Evolutionary conservation across 108 stramenopile species (phyloP), one percentile per base, ranked within the genome.

Genomic region (Nannochloropsis gaditana): DNA sequence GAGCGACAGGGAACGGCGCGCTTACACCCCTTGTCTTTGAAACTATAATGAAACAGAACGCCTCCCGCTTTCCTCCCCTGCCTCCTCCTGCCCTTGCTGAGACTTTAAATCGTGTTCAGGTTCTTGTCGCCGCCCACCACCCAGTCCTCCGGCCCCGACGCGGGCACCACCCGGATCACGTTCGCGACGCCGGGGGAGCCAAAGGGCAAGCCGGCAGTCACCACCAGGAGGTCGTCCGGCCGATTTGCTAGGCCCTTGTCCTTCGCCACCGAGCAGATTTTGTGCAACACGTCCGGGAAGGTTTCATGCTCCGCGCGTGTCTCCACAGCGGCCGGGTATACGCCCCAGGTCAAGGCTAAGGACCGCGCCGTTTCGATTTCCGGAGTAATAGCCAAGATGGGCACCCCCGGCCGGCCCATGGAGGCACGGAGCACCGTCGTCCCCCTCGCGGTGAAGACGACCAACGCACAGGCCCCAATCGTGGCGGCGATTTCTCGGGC

Each of bases 301-400:
- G 94, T 93, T 84, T 94, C 93, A 8, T 31, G 41, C 41, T 41
- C 21, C 2, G 80, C 80, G 21, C 80, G 19, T 11, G 80, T 31
- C 21, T 81, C 41, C n/a, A 41, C 80, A 9, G 80, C 80, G 21
- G 93, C 93, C 6, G 94, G 93, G 85, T 96, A 96, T 50, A 96
- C 95, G 50, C 97, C 97, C 97, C 97, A 97, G 45, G 87, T 88
- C 86, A 97, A 88, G 45, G 95, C 93, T 42, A 97, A 90, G 85
- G 94, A 93, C 82, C 97, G 91, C 21, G 95, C 94, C 43, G 94
- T 95, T 82, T 95, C 93, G 86, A 92, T 92, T 86, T 94, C 94
- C 4, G 96, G 95, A 43, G 95, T 96, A 59, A 97, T 91, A n/a
- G 95, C 97, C 91, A 97, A 85, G 83, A 98, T 95, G 21, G 97